Base-by-base conservation (phyloP, 2,329 filamentous ascomycete species). In the Coniochaeta sp. region DNA sequence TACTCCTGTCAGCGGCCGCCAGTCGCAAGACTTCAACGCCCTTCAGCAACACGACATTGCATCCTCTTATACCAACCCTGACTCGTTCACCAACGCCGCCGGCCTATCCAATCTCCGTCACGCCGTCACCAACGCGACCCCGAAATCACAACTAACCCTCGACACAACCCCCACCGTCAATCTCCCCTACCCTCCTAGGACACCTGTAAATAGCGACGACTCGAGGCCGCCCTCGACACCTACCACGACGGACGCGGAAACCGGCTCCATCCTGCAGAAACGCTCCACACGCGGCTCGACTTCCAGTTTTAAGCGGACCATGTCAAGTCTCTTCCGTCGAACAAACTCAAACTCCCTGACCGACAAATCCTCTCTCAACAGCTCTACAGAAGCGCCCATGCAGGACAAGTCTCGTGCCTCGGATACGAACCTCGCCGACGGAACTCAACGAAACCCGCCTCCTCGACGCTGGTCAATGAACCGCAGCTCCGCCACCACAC, bases 1-100 rank as follows among this genome's bases (percentile, higher is more conserved):
- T 53, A 85, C 82, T 20, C 82, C 82, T 47, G 75, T 81, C 54
- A 83, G 81, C 60, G 71, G 71, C 59, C 73, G 76, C 55, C 75
- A 78, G 60, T 81, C 79, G 46, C 75, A 76, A 53, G 77, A 81
- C 57, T 81, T 82, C 26, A 48, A 48, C 20, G 7, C 45, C 12
- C 26, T 48, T 55, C 70, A 70, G 47, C 66, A 65, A 49, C 69
- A 70, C 57, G 70, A 75, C 50, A 54, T 55, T 48, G 26, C 45
- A 9, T 47, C 57, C 22, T 52, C 60, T 20, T 60, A 63, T n/a
- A 47, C 60, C 5, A 60, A 60, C 32, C 60, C 66, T 53, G 60
- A 66, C 54, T 13, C 49, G 27, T 24, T 42, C 18, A 2, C 3
- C 8, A 9, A 42, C 4, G 38, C n/a, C 12, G 38, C 38, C 38